Evolutionary conservation across 768 basidiomycete species (phyloP).

Genomic region (Lyophyllum decastes): DNA sequence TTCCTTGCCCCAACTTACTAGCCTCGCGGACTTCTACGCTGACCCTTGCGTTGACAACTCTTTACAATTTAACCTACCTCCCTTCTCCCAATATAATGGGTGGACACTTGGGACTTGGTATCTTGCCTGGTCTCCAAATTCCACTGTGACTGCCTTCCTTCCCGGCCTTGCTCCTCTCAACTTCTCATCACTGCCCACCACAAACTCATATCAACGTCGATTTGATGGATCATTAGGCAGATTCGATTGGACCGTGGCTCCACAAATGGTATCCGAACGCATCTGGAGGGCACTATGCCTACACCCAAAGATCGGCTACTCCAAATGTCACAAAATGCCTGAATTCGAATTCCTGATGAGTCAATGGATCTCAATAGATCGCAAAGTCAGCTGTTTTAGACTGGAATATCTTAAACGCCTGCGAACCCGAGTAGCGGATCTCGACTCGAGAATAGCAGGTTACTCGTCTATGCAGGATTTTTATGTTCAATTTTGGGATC

Average conservation of each 20-base stretch:
- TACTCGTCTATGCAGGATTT: no score
- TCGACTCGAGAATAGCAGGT: no score
- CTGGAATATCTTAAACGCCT: background rate
- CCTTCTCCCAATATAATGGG: background rate
- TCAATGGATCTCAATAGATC: background rate
- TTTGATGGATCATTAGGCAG: slow-evolving; percentile 15
- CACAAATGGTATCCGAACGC: background rate
- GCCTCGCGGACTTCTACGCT: background rate
- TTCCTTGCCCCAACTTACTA: background rate
- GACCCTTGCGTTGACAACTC: background rate
- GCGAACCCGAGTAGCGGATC: no score
- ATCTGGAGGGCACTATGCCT: background rate
- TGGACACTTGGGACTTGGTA: background rate
- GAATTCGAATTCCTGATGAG: background rate
- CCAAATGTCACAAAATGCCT: background rate
- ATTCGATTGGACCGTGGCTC: slow-evolving; percentile 13
- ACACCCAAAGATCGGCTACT: background rate
- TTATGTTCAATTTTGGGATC: background rate
- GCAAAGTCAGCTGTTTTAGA: no score
- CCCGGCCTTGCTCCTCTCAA: background rate
- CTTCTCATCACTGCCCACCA: background rate
- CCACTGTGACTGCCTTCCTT: background rate
- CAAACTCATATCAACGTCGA: background rate
- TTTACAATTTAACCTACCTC: background rate
- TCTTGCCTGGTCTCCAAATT: background rate